Evolutionary conservation across 2,329 filamentous ascomycete genomes (phyloP).

Genomic region (Tolypocladium paradoxum): DNA sequence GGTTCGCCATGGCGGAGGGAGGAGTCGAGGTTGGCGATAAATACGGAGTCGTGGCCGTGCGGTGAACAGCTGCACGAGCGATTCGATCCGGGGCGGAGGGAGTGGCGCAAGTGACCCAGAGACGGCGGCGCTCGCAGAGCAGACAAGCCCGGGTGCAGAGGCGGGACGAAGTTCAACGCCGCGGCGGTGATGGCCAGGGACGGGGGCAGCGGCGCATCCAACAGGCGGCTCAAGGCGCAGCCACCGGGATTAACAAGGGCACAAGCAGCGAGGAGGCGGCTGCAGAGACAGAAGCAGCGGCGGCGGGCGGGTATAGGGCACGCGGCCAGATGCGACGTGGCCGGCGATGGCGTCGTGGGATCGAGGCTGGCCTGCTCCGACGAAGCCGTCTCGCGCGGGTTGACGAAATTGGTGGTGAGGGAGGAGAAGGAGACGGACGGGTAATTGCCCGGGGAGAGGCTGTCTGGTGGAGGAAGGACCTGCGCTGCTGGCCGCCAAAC

Average conservation of each 20-base stretch:
- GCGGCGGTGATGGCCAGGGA: background rate
- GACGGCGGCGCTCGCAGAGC: background rate
- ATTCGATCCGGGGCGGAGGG: slow-evolving; percentile 3
- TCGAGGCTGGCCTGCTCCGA: slow-evolving; percentile 10
- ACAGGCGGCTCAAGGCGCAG: background rate
- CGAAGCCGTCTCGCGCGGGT: slow-evolving; percentile 18
- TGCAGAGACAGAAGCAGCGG: background rate
- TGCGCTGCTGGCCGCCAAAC: slow-evolving; percentile 27
- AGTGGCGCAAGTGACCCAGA: background rate
- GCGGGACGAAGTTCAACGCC: slow-evolving; percentile 2
- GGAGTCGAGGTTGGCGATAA: slow-evolving; percentile 1
- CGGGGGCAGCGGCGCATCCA: background rate
- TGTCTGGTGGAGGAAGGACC: slow-evolving; percentile 28
- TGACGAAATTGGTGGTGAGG: slow-evolving; percentile 19
- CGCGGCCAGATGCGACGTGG: background rate
- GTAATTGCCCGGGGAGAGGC: slow-evolving; percentile 28
- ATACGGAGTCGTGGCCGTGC: slow-evolving; percentile 2
- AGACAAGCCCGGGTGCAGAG: background rate
- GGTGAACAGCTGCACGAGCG: slow-evolving; percentile 7
- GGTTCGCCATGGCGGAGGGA: slow-evolving; percentile 56
- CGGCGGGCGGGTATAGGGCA: background rate
- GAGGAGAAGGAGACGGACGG: slow-evolving; percentile 21
- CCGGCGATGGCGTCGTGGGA: background rate
- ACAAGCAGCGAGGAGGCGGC: background rate
- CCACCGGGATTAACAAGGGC: background rate